These are phyloP conservation scores for Lactarius vividus DNA, from an alignment of 768 basidiomycete genomes.

Conservation along the genomic window DNA sequence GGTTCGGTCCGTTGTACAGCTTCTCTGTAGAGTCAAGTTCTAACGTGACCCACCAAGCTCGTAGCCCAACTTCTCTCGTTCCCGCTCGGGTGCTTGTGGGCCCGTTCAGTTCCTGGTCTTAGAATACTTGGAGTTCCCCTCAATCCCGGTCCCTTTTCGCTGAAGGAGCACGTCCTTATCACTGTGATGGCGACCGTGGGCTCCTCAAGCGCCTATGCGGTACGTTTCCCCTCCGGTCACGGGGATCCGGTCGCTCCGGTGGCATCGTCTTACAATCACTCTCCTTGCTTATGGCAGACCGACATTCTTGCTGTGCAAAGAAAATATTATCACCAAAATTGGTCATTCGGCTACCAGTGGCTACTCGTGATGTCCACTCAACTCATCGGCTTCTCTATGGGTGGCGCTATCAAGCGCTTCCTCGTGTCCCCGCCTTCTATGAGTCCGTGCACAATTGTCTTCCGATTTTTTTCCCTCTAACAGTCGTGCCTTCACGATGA, in stretches of 20 bases:
- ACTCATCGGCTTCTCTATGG: constrained; percentile 80
- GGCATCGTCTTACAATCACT: background rate
- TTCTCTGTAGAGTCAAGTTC: background rate
- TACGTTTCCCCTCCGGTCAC: constrained; percentile 30
- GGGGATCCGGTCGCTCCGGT: constrained; percentile 7
- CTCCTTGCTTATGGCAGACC: constrained; percentile 36
- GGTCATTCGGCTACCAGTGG: constrained; percentile 61
- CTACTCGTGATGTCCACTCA: constrained; percentile 74
- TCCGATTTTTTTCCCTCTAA: background rate
- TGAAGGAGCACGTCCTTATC: constrained; percentile 52
- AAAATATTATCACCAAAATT: constrained; percentile 58
- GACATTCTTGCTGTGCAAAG: constrained; percentile 74
- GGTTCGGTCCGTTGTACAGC: constrained; percentile 30
- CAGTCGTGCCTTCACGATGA: constrained; percentile 4
- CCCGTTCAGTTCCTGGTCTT: constrained; percentile 50
- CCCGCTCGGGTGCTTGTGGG: constrained; percentile 62
- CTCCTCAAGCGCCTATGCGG: constrained; percentile 42
- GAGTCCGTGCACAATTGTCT: constrained; percentile 38
- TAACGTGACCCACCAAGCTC: constrained; percentile 37
- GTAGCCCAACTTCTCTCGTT: constrained; percentile 71
- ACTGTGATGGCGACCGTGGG: constrained; percentile 45
- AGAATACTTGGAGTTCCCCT: constrained; percentile 57
- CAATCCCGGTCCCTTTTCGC: constrained; percentile 74
- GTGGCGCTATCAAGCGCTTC: constrained; percentile 72
- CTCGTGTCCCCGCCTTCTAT: constrained; percentile 55